Base-by-base conservation (phyloP, 257 asterid genomes). In the Jasminum sambac region DNA sequence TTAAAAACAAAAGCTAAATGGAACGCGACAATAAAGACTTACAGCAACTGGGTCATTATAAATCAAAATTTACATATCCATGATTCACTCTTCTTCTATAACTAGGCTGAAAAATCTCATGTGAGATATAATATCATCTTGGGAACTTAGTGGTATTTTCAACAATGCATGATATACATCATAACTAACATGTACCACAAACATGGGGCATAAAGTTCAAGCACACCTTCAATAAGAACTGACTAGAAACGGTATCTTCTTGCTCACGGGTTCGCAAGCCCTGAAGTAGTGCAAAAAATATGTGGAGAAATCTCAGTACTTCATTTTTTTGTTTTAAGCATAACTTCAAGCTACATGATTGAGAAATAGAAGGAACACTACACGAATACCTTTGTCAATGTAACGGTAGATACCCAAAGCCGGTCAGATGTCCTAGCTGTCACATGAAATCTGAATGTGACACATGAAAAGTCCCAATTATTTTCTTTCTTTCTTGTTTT, bases 241-340 rank as follows among this genome's bases (percentile, higher is more conserved):
- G 96, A 83, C 99, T 94, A 63, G 97, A 89, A 73, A 94, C 91
- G 63, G 70, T 78, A 71, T 91, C 99, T 84, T 94, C 99, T 78
- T 88, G 84, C 84, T 94, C 96, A 72, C 97, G 96, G 64, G 91
- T 86, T 77, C 99, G 87, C 80, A 84, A 62, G 48, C 95, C 99
- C 99, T 91, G 77, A 79, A 75, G 75, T 34, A 46, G 44, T 70
- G 64, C 39, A 70, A 37, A 50, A 70, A 37, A 50, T 52, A 66
- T 60, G 67, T 40, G 9, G 61, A 66, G 63, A 41, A 73, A 79
- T 50, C 41, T 25, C 17, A 69, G 41, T 65, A 39, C 17, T 44
- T 58, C 66, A 26, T 4, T 1, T 30, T 30, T 30, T 30, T 30
- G 36, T 30, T 30, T 30, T 30, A 30, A 30, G 4, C 44, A 64